Evolutionary conservation across 805 yeast species (phyloP).

Genomic region (Komagataella pseudopastoris): DNA sequence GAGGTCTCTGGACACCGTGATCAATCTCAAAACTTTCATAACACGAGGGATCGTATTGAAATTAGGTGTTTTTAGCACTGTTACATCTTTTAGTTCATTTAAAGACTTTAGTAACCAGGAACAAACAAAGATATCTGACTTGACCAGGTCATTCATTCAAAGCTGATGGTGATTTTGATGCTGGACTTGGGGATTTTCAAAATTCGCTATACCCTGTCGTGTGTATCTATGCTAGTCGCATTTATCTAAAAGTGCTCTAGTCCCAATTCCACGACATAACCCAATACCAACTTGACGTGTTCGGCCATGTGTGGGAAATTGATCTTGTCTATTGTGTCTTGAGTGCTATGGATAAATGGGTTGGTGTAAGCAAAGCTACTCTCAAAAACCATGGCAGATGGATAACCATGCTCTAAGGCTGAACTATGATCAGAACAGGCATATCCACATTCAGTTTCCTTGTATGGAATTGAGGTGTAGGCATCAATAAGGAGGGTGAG

Average conservation of each 20-base stretch:
- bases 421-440: constrained; percentile 92
- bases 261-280: constrained; percentile 57
- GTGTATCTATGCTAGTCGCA: background rate
- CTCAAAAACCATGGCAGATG: constrained; percentile 75
- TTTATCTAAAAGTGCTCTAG: background rate
- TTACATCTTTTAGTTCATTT: background rate
- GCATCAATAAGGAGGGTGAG: constrained; percentile 44
- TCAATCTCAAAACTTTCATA: background rate
- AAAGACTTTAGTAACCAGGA: constrained; percentile 1
- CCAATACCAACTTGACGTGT: constrained; percentile 67
- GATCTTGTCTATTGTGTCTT: constrained; percentile 73
- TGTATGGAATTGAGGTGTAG: constrained; percentile 57
- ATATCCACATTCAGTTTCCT: constrained; percentile 75
- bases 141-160: background rate
- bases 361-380: constrained; percentile 49
- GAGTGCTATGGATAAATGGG: constrained; percentile 61
- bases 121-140: background rate
- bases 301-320: constrained; percentile 69
- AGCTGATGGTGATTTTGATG: background rate
- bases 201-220: background rate
- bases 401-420: constrained; percentile 73
- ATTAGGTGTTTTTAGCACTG: background rate
- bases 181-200: background rate
- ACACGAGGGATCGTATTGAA: background rate
- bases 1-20: background rate